Evolutionary conservation across 1,139 yeast genomes (phyloP), one percentile per base, ranked within the genome.

Genomic region (Yamadazyma sp.): DNA sequence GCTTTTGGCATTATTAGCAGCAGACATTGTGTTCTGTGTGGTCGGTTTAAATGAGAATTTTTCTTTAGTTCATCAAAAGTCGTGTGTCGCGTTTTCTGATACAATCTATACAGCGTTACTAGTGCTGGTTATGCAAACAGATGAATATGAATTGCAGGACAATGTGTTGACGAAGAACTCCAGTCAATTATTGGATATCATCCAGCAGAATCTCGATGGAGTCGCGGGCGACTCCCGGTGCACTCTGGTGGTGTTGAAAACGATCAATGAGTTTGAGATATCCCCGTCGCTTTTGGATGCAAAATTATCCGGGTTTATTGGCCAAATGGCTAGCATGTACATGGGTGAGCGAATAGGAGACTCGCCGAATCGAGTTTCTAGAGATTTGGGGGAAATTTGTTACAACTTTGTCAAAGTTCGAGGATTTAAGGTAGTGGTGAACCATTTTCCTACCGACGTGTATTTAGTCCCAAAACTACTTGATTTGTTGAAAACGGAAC

Each of bases 371-470:
- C 25, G 17, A 3, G 17, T 40, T 6, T 39, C 43, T 3, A 23
- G 28, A 13, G 37, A 37, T 6, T 38, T 60, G 28, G 59, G 61
- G 1, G 61, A 59, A 20, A 50, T 76, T 0, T 62, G 84, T 28
- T 87, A 88, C 53, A 64, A 66, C 10, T 62, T 87, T 21, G 66
- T 82, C 28, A 86, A 84, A 53, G 73, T 86, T 7, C 64, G 94
- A 34, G 86, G 87, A 0, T 66, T 77, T 46, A 86, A 85, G 56
- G 67, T 73, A 12, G 65, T 85, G 2, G 58, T 79, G 20, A 71
- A 74, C 41, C 77, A 76, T 55, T 71, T 87, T 39, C 72, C 82
- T 1, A 77, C 83, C 30, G 82, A 84, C 39, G 76, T 84, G 1
- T 63, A 69, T 43, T 54, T 77, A 29, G 57, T 85, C 8, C 68